phyloP scores from a whole-genome alignment of 2,329 filamentous ascomycete species.

The Colletotrichum neosansevieriae region DNA sequence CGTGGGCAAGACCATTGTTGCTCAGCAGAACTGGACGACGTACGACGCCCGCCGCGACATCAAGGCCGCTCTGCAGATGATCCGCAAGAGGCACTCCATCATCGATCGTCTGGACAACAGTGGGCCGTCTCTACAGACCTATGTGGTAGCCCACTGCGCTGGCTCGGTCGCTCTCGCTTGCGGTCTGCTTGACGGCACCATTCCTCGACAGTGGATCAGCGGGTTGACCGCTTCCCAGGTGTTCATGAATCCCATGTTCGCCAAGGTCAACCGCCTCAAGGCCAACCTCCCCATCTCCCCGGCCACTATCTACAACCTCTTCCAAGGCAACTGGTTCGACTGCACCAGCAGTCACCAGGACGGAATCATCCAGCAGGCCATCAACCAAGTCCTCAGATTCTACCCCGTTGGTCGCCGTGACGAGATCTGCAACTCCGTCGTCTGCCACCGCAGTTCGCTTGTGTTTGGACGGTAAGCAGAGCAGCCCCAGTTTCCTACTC shows the following conservation, averaged over 20 bases:
- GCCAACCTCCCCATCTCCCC: constrained; percentile 60
- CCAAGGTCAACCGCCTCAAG: constrained; percentile 67
- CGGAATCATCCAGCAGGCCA: constrained; percentile 58
- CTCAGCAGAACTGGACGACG: constrained; percentile 66
- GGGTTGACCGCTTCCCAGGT: constrained; percentile 72
- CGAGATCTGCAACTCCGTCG: constrained; percentile 71
- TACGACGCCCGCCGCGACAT: constrained; percentile 72
- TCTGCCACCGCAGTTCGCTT: constrained; percentile 70
- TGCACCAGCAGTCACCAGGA: constrained; percentile 61
- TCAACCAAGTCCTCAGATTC: constrained; percentile 70
- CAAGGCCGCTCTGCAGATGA: constrained; percentile 64
- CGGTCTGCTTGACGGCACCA: constrained; percentile 71
- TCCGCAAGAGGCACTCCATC: constrained; percentile 55
- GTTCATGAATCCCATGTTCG: constrained; percentile 73
- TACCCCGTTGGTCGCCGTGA: constrained; percentile 62
- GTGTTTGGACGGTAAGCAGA: constrained; percentile 70
- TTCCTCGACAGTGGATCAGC: constrained; percentile 67
- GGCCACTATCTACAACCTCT: constrained; percentile 60
- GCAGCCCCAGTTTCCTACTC: background rate
- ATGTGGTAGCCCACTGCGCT: constrained; percentile 73
- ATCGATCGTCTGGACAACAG: constrained; percentile 32
- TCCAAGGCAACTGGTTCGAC: constrained; percentile 67
- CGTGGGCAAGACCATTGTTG: constrained; percentile 65
- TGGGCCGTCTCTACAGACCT: constrained; percentile 54
- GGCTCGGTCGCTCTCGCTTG: constrained; percentile 70